Conservation (phyloP, 768 basidiomycete genomes). For the Pluteus cervinus region DNA sequence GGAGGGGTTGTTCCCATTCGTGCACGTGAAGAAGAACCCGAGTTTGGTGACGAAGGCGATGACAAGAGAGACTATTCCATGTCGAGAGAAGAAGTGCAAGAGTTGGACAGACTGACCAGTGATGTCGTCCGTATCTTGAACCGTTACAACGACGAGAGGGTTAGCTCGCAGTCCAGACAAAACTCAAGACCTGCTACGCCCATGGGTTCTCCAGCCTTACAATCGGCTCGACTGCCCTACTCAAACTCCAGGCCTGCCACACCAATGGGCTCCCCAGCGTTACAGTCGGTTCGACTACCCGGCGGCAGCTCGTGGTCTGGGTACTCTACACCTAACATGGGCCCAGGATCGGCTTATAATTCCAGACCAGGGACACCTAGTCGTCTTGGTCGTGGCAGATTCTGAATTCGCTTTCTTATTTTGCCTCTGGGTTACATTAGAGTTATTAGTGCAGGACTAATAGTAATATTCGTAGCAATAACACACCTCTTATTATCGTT, state of each 20-base stretch:
- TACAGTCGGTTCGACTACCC: conserved; percentile 28
- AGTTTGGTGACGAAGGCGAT: conserved; percentile 54
- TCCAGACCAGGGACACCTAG: conserved; percentile 67
- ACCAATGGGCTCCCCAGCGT: conserved; percentile 40
- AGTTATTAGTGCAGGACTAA: no score
- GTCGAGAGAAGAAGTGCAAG: conserved; percentile 61
- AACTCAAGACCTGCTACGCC: conserved; percentile 58
- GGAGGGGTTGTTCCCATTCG: conserved; percentile 25
- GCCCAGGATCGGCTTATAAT: conserved; percentile 32
- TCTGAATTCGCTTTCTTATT: conserved; percentile 13
- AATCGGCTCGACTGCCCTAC: conserved; percentile 28
- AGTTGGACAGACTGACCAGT: conserved; percentile 69
- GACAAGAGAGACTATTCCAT: conserved; percentile 45
- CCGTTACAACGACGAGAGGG: conserved; percentile 61
- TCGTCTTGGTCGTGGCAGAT: conserved; percentile 38
- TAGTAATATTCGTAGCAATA: no score
- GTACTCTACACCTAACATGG: conserved; percentile 47
- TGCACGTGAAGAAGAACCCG: conserved; percentile 45
- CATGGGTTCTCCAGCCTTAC: conserved; percentile 40
- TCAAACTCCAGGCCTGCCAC: conserved; percentile 61
- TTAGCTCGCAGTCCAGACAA: conserved; percentile 46
- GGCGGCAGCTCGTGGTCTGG: conserved; percentile 42
- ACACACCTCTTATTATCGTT: conserved; percentile 8
- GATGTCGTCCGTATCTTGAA: conserved; percentile 72
- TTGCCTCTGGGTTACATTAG: no score